phyloP scores from a whole-genome alignment of 2,329 filamentous ascomycete genomes.

The Teratosphaeriaceae sp. region DNA sequence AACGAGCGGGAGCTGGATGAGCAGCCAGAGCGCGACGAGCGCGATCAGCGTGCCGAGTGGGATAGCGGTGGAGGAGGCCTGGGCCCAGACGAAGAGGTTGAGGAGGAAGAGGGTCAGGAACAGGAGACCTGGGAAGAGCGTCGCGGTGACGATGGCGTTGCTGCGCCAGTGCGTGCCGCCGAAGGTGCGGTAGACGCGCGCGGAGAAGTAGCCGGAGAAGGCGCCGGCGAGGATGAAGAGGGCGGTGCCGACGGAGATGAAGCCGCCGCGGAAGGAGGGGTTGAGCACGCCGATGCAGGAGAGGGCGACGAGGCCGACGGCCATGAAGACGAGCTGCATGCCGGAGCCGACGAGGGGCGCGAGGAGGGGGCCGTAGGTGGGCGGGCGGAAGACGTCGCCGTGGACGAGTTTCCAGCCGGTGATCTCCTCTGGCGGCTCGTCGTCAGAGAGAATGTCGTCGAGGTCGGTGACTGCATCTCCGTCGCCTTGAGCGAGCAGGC shows the following conservation, averaged over 20 bases:
- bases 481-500: conserved; percentile 30
- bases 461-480: conserved; percentile 41
- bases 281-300: conserved; percentile 74
- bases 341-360: conserved; percentile 79
- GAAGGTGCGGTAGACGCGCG: conserved; percentile 75
- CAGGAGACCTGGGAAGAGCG: conserved; percentile 70
- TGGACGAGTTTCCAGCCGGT: conserved; percentile 86
- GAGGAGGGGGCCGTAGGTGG: conserved; percentile 62
- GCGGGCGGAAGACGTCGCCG: conserved; percentile 78
- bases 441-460: conserved; percentile 55
- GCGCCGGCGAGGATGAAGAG: conserved; percentile 77
- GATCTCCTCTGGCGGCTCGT: conserved; percentile 68
- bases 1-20: conserved; percentile 79
- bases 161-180: conserved; percentile 66
- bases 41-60: conserved; percentile 72
- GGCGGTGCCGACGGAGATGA: conserved; percentile 75
- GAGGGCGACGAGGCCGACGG: conserved; percentile 50
- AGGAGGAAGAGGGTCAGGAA: conserved; percentile 71
- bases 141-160: conserved; percentile 67
- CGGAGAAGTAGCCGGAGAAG: conserved; percentile 84
- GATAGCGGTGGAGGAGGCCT: conserved; percentile 80
- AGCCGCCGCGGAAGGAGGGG: conserved; percentile 83
- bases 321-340: conserved; percentile 81
- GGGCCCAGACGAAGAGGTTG: conserved; percentile 85
- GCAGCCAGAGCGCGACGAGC: conserved; percentile 71